A percentile compares a stretch with the other conserved stretches of the same genome.
phyloP scores from a whole-genome alignment of 202 grass and related monocot species.

The Panicum virgatum region DNA sequence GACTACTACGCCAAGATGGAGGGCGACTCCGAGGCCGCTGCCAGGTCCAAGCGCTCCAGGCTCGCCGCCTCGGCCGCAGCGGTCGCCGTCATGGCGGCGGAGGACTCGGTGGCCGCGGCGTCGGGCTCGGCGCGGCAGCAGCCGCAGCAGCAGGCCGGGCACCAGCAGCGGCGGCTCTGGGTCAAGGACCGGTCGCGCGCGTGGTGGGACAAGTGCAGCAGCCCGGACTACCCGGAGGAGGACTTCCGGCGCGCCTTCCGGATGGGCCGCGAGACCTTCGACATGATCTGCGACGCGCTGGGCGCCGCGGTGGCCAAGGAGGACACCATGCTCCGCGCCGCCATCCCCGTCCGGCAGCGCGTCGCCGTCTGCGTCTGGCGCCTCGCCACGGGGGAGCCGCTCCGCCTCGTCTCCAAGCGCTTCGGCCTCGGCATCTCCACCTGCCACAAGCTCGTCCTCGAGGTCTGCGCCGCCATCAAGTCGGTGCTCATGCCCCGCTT shows the following conservation, averaged over 20 bases:
- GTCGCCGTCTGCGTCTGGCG: slow-evolving; percentile 94
- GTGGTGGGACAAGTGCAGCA: slow-evolving; percentile 87
- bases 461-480: slow-evolving; percentile 94
- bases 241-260: slow-evolving; percentile 81
- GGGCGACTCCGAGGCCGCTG: slow-evolving; percentile 54
- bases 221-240: slow-evolving; percentile 73
- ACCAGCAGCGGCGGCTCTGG: slow-evolving; percentile 82
- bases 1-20: slow-evolving; percentile 77
- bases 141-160: slow-evolving; percentile 17
- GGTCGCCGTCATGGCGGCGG: slow-evolving; percentile 4
- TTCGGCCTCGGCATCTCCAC: slow-evolving; percentile 97
- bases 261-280: slow-evolving; percentile 80
- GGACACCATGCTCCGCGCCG: slow-evolving; percentile 92
- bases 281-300: slow-evolving; percentile 86
- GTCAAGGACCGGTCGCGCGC: slow-evolving; percentile 88
- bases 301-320: slow-evolving; percentile 83
- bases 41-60: slow-evolving; percentile 53
- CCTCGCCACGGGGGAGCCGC: slow-evolving; percentile 91
- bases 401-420: slow-evolving; percentile 85
- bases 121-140: slow-evolving; percentile 24
- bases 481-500: slow-evolving; percentile 84
- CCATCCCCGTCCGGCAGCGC: slow-evolving; percentile 79
- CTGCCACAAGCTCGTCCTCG: slow-evolving; percentile 92
- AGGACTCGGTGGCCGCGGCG: not conserved
- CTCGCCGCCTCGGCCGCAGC: slow-evolving; percentile 43